Evolutionary conservation across 768 basidiomycete genomes (phyloP), one percentile per base, ranked within the genome.

Genomic region (Neoboletus brunneissimus): DNA sequence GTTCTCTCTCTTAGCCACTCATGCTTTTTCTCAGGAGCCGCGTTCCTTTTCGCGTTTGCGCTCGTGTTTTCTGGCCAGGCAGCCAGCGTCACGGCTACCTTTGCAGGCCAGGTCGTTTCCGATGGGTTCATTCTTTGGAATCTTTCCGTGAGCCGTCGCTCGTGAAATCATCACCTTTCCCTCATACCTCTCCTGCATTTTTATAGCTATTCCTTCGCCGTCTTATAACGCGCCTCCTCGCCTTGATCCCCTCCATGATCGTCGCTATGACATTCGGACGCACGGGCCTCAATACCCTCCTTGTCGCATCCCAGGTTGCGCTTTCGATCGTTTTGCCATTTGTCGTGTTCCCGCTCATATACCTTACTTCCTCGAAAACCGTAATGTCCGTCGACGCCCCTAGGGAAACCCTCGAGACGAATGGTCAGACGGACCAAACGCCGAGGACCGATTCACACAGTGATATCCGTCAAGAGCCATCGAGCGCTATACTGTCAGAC

Each of bases 101-200:
- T 81, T 15, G 72, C 77, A 0, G 79, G 81, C 2, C 79, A 81
- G 55, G 72, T 81, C 45, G 76, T 82, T 41, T 72, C 72, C 16
- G 79, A 81, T 56, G 81, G 80, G 3, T 77, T 79, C 54, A 71
- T 80, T 61, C 68, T 74, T n/a, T 81, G 79, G 79, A 70, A 69
- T 23, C 75, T 78, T 11, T 77, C 74, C 60, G 68, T 70, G 58
- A 20, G 63, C 50, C 4, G 11, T 40, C 37, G 29, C 34, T 40
- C 34, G 1, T 11, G 11, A 27, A 31, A 16, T 2, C 5, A 29
- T 53, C 13, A 32, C 23, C 38, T 20, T 10, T 10, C 2, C n/a
- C 20, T 35, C 48, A 49, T 20, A 35, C 11, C 45, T 25, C 37
- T 25, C 27, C 25, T 31, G 0, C 11, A 11, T 34, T 46, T 41